A percentile compares a stretch with the other conserved stretches of the same genome.
These are phyloP conservation scores for Malassezia slooffiae DNA, from an alignment of 1,284 basidiomycete species.

Conservation along the genomic window DNA sequence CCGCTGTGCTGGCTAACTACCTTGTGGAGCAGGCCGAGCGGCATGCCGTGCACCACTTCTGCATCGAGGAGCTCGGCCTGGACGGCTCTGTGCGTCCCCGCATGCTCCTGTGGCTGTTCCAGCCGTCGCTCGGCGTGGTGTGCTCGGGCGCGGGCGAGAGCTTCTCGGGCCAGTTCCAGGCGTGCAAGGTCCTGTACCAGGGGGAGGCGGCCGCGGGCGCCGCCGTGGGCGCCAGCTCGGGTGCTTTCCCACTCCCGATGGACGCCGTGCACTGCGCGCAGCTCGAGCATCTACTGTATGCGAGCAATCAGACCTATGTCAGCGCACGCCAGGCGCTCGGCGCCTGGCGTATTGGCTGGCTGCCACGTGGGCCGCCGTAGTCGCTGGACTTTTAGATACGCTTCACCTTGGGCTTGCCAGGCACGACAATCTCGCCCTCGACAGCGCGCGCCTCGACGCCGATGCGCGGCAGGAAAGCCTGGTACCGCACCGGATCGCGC, in stretches of 20 bases:
- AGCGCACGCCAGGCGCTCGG: conserved; percentile 1
- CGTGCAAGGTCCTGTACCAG: conserved; percentile 10
- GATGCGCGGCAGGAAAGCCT: conserved; percentile 60
- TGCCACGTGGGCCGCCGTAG: conserved; percentile 4
- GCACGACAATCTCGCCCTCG: conserved; percentile 65
- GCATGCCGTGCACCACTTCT: conserved; percentile 15
- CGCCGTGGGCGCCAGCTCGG: not conserved
- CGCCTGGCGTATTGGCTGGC: conserved; percentile 11
- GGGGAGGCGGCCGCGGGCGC: not conserved
- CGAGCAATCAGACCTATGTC: conserved; percentile 4
- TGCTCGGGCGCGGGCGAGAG: not conserved
- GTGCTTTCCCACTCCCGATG: not conserved
- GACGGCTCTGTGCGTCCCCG: not conserved
- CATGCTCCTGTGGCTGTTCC: conserved; percentile 13
- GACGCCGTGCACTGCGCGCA: not conserved
- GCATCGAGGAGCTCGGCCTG: not conserved
- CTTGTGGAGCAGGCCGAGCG: conserved; percentile 13
- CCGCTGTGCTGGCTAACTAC: conserved; percentile 2
- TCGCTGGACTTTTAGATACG: conserved; percentile 8
- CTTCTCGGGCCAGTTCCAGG: not conserved
- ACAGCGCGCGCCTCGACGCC: conserved; percentile 69
- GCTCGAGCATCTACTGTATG: not conserved
- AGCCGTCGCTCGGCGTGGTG: conserved; percentile 8
- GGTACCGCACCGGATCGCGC: conserved; percentile 61
- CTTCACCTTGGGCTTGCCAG: conserved; percentile 33